Evolutionary conservation across 2,329 filamentous ascomycete genomes (phyloP).

Genomic region (Pestalotiopsis sp.): DNA sequence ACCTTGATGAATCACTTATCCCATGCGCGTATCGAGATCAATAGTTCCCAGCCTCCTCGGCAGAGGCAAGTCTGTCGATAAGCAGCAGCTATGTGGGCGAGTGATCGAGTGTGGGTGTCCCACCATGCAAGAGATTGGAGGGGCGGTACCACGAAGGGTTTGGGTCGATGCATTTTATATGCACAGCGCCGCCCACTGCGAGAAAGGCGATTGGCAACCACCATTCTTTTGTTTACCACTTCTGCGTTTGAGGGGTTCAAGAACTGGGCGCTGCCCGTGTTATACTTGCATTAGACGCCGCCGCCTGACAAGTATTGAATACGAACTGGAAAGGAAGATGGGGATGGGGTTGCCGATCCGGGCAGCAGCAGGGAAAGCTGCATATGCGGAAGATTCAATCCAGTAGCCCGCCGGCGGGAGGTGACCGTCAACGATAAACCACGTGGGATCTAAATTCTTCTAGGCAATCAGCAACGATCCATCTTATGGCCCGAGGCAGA

Average conservation of each 20-base stretch:
- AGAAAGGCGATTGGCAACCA: background rate
- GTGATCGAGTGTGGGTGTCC: background rate
- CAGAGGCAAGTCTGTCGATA: background rate
- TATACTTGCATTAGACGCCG: background rate
- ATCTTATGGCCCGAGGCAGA: background rate
- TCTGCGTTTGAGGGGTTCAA: background rate
- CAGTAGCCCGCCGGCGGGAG: background rate
- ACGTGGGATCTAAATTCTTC: background rate
- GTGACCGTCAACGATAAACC: background rate
- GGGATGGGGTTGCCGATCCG: background rate
- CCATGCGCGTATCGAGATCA: background rate
- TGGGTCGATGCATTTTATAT: background rate
- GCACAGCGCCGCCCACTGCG: background rate
- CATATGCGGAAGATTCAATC: background rate
- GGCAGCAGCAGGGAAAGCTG: background rate
- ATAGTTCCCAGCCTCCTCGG: background rate
- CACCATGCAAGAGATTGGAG: background rate
- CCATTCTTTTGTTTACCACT: background rate
- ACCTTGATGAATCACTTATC: background rate
- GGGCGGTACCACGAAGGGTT: background rate
- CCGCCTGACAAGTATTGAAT: background rate
- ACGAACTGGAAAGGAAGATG: background rate
- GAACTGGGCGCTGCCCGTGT: background rate
- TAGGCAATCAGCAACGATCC: background rate
- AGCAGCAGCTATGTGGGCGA: background rate